Base-by-base conservation (phyloP, 1,284 basidiomycete genomes). In the Mrakiaceae sp. region DNA sequence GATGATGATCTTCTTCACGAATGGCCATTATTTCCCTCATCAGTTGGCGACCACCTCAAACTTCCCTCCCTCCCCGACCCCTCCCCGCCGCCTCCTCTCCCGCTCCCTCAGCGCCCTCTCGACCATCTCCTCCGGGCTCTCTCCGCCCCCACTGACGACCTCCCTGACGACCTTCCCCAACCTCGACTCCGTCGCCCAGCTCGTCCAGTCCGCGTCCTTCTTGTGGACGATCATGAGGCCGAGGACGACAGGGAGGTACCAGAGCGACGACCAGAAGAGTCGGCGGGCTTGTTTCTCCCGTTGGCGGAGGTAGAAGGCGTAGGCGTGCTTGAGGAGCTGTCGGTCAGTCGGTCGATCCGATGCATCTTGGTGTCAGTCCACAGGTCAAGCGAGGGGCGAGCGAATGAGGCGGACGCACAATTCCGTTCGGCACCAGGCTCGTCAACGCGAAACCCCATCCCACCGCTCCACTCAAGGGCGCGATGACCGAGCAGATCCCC, bases 161-260 rank as follows among this genome's bases (percentile, higher is more conserved):
- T 27, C 27, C 27, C 27, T 27, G 27, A 27, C 27, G 27, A 27
- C 27, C 27, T 10, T 6, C 57, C 44, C 40, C 46, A 3, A 5
- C 12, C 7, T 16, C 40, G 5, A 58, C 56, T 3, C 43, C 47
- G 56, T 46, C 57, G 14, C 12, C 57, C 27, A 27, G 27, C 27
- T 27, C 27, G 27, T 27, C 89, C 88, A 93, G 67, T 85, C 83
- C 69, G 85, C 80, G 1, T 87, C 86, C 71, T 87, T 85, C 78
- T 95, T 95, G 76, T 93, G 90, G 66, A 87, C 80, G 90, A 99
- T 94, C 85, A 95, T 94, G 67, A 98, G 79, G 0, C 87, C 89
- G 69, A 98, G 80, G 10, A 98, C 81, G 8, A 87, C 87, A 0
- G 96, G 95, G 64, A 98, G 75, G 77, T 95, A 95, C 84, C 93